Base-by-base conservation (phyloP, 305 asterid species). In the Rubia balearica region DNA sequence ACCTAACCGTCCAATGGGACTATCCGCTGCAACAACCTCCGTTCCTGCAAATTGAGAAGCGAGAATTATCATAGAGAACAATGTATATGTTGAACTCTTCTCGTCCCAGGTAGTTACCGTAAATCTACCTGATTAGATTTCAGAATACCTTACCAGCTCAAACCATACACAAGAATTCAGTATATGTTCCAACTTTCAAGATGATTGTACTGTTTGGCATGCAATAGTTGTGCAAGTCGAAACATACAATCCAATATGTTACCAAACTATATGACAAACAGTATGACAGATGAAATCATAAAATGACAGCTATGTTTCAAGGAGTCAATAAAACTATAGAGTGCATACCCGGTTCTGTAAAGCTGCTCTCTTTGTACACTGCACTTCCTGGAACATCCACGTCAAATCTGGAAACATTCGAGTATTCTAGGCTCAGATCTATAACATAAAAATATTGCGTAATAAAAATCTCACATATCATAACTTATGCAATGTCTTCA, bases 331-430 rank as follows among this genome's bases (percentile, higher is more conserved):
- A 61, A 69, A 55, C 74, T 45, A 68, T 33, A 56, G 61, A 40
- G 71, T 51, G 69, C 67, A 38, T 73, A 81, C 91, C 91, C 19
- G 96, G 85, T 80, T 89, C 97, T 0, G 98, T 89, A 74, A 92
- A 92, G 75, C 92, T 81, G 84, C 98, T 89, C 86, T 92, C 98
- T 79, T 86, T 89, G 90, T 85, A 92, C 72, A 92, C 97, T 45
- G 97, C 93, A 73, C 98, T 96, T 62, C 98, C 98, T 57, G 95
- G 95, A 67, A 92, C 97, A 77, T 92, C 94, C 73, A 92, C 98
- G 55, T 92, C 98, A 65, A 86, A 86, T 81, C 91, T 86, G 65
- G 43, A 61, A 57, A 45, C 62, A 38, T 68, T 55, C 30, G 46
- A 69, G 53, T 64, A 57, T 66, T 41, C 56, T 63, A 65, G 40